Evolutionary conservation across 2,329 filamentous ascomycete genomes (phyloP).

Genomic region (Thelonectria discophora): DNA sequence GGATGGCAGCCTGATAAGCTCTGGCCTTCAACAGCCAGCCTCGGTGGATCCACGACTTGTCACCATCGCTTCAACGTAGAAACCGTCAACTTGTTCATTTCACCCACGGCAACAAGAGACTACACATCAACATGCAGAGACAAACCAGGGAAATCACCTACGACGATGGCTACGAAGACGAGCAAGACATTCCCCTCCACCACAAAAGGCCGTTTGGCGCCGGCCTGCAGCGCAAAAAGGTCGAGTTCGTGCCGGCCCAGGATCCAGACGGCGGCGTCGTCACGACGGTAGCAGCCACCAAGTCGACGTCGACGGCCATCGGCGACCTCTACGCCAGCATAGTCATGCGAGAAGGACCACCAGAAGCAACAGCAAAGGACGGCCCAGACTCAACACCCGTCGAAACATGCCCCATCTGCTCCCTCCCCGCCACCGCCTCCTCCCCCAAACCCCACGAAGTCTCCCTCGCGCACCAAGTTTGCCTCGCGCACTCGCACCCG

Average conservation of each 20-base stretch:
- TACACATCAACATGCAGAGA: slow-evolving; percentile 43
- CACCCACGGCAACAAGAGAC: neutral
- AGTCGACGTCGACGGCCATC: slow-evolving; percentile 34
- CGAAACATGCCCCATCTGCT: slow-evolving; percentile 49
- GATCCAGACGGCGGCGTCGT: slow-evolving; percentile 45
- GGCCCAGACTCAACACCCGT: slow-evolving; percentile 2
- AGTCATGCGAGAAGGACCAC: slow-evolving; percentile 58
- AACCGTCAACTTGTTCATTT: neutral
- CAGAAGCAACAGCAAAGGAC: slow-evolving; percentile 22
- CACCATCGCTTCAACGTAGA: neutral
- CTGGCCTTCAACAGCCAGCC: no score
- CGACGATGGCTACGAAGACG: slow-evolving; percentile 44
- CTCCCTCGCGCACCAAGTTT: slow-evolving; percentile 76
- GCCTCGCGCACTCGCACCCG: slow-evolving; percentile 73
- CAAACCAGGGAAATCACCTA: slow-evolving; percentile 29
- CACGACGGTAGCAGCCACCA: slow-evolving; percentile 18
- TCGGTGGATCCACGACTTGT: neutral
- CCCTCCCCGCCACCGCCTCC: slow-evolving; percentile 45
- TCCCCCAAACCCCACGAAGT: slow-evolving; percentile 60
- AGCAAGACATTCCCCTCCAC: slow-evolving; percentile 61
- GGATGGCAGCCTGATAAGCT: no score
- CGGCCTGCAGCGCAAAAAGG: slow-evolving; percentile 61
- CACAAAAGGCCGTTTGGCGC: slow-evolving; percentile 63
- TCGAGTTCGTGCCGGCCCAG: slow-evolving; percentile 67
- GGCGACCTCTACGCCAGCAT: slow-evolving; percentile 73